phyloP scores from a whole-genome alignment of 305 asterid species.

The Fraxinus nigra region DNA sequence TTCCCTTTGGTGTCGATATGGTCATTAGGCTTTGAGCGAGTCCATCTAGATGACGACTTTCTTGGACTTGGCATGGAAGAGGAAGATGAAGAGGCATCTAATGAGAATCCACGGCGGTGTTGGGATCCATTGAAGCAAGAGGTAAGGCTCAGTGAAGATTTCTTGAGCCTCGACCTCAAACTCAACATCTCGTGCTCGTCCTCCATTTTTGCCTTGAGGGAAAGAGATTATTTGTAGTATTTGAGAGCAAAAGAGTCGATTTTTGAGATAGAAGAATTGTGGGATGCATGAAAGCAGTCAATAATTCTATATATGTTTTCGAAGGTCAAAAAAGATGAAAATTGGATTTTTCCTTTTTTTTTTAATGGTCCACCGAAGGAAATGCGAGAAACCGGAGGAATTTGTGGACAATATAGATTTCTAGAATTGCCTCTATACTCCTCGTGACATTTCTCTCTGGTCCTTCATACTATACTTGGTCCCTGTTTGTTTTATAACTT shows the following conservation, averaged over 20 bases:
- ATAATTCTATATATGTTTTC: background rate
- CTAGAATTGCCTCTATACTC: background rate
- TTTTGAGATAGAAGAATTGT: background rate
- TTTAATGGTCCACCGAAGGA: background rate
- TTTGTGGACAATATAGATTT: background rate
- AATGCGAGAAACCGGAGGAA: background rate
- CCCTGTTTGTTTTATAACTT: background rate
- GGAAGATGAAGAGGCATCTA: background rate
- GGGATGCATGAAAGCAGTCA: background rate
- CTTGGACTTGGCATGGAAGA: background rate
- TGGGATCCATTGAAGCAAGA: background rate
- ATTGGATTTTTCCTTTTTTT: background rate
- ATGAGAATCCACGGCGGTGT: background rate
- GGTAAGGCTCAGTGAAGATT: background rate
- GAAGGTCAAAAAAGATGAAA: background rate
- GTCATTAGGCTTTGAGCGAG: conserved; percentile 5
- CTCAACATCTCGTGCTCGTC: conserved; percentile 4
- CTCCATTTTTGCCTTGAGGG: background rate
- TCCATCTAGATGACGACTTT: background rate
- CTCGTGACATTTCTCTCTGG: background rate
- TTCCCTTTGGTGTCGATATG: conserved; percentile 18
- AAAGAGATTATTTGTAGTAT: background rate
- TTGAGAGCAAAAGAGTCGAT: background rate
- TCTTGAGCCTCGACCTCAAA: background rate
- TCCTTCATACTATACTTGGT: background rate